Conservation (phyloP, 2,329 filamentous ascomycete genomes). For the Kalaharituber pfeilii region DNA sequence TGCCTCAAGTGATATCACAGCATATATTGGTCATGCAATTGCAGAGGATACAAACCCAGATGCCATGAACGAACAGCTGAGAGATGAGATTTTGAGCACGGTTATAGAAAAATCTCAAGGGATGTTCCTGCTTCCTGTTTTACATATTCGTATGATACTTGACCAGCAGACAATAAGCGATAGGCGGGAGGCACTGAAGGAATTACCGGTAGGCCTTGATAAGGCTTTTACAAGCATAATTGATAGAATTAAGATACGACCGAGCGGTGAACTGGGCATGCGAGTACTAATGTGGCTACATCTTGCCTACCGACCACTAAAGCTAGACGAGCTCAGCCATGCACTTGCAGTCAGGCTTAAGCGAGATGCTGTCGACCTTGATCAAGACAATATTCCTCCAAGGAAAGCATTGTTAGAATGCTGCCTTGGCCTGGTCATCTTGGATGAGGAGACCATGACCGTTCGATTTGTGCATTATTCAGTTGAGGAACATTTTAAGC, state of each 20-base stretch:
- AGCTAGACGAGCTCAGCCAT: background rate
- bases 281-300: background rate
- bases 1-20: too few relatives aligned
- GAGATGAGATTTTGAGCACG: background rate
- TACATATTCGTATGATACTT: background rate
- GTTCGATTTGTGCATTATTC: background rate
- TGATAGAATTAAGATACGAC: background rate
- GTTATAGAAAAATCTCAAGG: background rate
- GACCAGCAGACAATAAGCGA: background rate
- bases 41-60: background rate
- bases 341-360: background rate
- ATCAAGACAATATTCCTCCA: background rate
- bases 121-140: background rate
- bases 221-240: background rate
- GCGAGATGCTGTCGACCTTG: too few relatives aligned
- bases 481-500: background rate
- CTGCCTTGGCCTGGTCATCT: background rate
- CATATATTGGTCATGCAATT: too few relatives aligned
- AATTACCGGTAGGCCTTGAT: background rate
- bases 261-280: background rate
- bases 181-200: background rate
- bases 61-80: background rate
- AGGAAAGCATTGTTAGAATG: background rate
- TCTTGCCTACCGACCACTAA: slow-evolving; percentile 1
- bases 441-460: too few relatives aligned